Conservation (phyloP, 192 early-diverging fungal species). For the Coemansia umbellata region DNA sequence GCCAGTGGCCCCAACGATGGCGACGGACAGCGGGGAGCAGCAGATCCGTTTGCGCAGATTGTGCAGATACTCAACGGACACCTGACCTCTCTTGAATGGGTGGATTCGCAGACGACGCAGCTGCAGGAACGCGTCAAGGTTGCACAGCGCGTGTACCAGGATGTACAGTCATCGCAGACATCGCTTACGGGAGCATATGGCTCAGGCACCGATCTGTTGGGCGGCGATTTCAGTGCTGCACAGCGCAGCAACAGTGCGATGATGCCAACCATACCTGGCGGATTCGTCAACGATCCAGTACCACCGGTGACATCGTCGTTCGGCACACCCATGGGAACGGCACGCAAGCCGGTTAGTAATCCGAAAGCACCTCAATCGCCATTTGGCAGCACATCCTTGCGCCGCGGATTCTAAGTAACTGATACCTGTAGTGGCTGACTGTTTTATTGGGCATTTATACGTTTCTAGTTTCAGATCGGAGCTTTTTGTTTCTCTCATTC, state of each 20-base stretch:
- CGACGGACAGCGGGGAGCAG: constrained; percentile 15
- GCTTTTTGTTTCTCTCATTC: too few species aligned
- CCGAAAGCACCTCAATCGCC: constrained; percentile 4
- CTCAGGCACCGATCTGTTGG: neutral
- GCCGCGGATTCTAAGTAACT: constrained; percentile 18
- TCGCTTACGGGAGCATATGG: constrained; percentile 8
- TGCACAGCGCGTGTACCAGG: constrained; percentile 38
- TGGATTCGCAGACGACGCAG: constrained; percentile 60
- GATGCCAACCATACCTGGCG: constrained; percentile 22
- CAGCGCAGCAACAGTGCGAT: neutral
- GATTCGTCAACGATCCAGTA: constrained; percentile 23
- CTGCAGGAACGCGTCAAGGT: constrained; percentile 43
- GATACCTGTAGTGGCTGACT: too few species aligned
- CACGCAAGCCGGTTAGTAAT: constrained; percentile 4
- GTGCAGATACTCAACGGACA: constrained; percentile 88
- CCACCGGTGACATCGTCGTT: constrained; percentile 36
- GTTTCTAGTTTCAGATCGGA: too few species aligned
- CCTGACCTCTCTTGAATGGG: constrained; percentile 89
- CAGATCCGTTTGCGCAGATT: constrained; percentile 68
- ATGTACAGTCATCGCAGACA: constrained; percentile 30
- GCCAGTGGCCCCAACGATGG: neutral
- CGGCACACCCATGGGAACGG: constrained; percentile 20
- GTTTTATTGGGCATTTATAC: too few species aligned
- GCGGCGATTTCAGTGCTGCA: too few species aligned
- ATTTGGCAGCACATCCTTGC: constrained; percentile 12